Percentiles rank a stretch among this genome's conserved stretches.
Evolutionary conservation across 2,329 filamentous ascomycete genomes (phyloP).

Genomic region (Beauveria sp.): DNA sequence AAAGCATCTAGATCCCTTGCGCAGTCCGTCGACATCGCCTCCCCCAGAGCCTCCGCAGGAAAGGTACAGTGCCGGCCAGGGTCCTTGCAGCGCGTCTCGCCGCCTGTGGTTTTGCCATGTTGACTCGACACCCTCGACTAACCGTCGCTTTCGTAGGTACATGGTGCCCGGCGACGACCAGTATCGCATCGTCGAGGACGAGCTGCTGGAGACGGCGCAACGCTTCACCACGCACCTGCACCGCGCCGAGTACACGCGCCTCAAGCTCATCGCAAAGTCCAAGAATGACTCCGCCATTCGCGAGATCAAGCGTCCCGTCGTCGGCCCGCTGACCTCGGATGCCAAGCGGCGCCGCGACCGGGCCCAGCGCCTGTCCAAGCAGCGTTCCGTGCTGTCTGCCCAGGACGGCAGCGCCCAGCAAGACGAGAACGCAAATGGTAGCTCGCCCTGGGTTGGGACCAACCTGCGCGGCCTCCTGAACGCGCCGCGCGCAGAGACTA

Average conservation of each 20-base stretch:
- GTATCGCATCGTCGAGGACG: slow-evolving; percentile 80
- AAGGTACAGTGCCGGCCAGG: slow-evolving; percentile 25
- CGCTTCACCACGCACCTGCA: slow-evolving; percentile 69
- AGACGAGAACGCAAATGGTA: background rate
- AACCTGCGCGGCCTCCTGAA: slow-evolving; percentile 38
- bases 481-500: slow-evolving; percentile 26
- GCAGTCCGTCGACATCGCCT: slow-evolving; percentile 44
- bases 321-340: slow-evolving; percentile 27
- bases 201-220: slow-evolving; percentile 60
- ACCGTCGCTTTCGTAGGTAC: slow-evolving; percentile 30
- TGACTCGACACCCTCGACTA: too few species aligned
- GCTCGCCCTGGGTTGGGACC: slow-evolving; percentile 22
- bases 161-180: slow-evolving; percentile 68
- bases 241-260: slow-evolving; percentile 65
- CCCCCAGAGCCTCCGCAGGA: slow-evolving; percentile 41
- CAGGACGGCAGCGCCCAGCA: background rate
- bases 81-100: background rate
- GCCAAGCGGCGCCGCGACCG: slow-evolving; percentile 18
- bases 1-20: slow-evolving; percentile 16
- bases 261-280: slow-evolving; percentile 49
- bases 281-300: slow-evolving; percentile 46
- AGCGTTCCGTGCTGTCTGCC: slow-evolving; percentile 17
- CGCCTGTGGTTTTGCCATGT: too few species aligned
- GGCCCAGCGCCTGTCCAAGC: slow-evolving; percentile 17
- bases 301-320: slow-evolving; percentile 44